phyloP scores from a whole-genome alignment of 306 rosid species.

The Mimosa pudica region DNA sequence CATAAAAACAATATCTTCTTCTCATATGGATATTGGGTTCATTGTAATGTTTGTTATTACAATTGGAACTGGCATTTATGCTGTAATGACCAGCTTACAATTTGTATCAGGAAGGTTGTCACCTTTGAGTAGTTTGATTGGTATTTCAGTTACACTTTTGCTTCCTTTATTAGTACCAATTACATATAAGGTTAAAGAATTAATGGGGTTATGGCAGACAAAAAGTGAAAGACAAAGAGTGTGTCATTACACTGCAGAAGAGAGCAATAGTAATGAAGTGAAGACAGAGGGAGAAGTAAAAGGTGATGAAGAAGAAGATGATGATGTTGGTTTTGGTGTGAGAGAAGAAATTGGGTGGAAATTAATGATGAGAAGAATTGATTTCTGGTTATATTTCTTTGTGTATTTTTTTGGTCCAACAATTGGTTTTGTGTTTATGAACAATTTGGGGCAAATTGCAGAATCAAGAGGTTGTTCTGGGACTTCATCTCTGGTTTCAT shows the following conservation, averaged over 20 bases:
- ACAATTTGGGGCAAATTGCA: slow-evolving; percentile 84
- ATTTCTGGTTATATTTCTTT: slow-evolving; percentile 40
- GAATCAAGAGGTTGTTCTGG: slow-evolving; percentile 65
- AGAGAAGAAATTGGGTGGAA: slow-evolving; percentile 72
- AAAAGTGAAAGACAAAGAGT: slow-evolving; percentile 46
- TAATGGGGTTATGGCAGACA: slow-evolving; percentile 27
- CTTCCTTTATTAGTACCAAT: slow-evolving; percentile 49
- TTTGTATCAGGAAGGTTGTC: slow-evolving; percentile 41
- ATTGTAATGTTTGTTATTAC: slow-evolving; percentile 61
- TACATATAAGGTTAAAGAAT: slow-evolving; percentile 36
- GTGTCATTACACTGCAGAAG: slow-evolving; percentile 44
- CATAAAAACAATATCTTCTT: background rate
- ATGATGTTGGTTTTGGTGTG: background rate
- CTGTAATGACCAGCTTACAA: slow-evolving; percentile 60
- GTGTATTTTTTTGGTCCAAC: slow-evolving; percentile 70
- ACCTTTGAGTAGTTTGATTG: slow-evolving; percentile 34
- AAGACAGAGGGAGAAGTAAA: slow-evolving; percentile 23
- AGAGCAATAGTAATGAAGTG: slow-evolving; percentile 17
- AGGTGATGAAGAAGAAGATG: slow-evolving; percentile 22
- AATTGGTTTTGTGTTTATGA: slow-evolving; percentile 68
- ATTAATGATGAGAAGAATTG: slow-evolving; percentile 54
- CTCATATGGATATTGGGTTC: slow-evolving; percentile 49
- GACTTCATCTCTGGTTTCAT: slow-evolving; percentile 65
- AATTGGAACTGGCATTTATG: slow-evolving; percentile 60
- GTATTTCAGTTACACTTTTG: slow-evolving; percentile 49